Conservation (phyloP, 768 basidiomycete species). For the Termitomyces bulborhizus region DNA sequence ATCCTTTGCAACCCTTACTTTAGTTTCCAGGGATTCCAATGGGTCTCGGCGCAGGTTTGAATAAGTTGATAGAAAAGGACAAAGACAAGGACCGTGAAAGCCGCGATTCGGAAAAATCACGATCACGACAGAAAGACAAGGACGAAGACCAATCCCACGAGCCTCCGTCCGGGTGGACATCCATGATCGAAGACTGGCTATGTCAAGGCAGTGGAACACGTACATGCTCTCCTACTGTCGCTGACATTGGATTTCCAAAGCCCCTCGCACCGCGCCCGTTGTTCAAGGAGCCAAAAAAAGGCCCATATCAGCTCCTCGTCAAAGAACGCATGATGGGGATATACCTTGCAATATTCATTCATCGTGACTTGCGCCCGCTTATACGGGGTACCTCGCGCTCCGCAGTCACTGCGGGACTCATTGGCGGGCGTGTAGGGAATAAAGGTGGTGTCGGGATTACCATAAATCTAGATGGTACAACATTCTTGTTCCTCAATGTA, state of each 20-base stretch:
- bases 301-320: slow-evolving; percentile 77
- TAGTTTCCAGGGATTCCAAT: slow-evolving; percentile 52
- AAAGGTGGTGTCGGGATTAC: slow-evolving; percentile 93
- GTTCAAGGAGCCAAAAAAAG: slow-evolving; percentile 42
- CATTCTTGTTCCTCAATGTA: slow-evolving; percentile 85
- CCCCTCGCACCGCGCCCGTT: slow-evolving; percentile 33
- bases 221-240: slow-evolving; percentile 26
- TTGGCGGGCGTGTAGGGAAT: slow-evolving; percentile 88
- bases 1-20: background rate
- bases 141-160: slow-evolving; percentile 31
- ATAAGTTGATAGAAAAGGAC: slow-evolving; percentile 14
- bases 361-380: slow-evolving; percentile 59
- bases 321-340: slow-evolving; percentile 94
- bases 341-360: slow-evolving; percentile 71
- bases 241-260: slow-evolving; percentile 37
- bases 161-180: slow-evolving; percentile 60
- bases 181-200: slow-evolving; percentile 70
- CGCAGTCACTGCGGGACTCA: slow-evolving; percentile 82
- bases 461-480: slow-evolving; percentile 73
- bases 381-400: slow-evolving; percentile 75
- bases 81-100: slow-evolving; percentile 34
- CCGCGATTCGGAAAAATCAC: slow-evolving; percentile 28
- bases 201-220: slow-evolving; percentile 36
- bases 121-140: slow-evolving; percentile 30
- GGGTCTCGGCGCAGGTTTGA: slow-evolving; percentile 75